Evolutionary conservation across 176 grass and related monocot species (phyloP), one percentile per base, ranked within the genome.

Genomic region (Zea luxurians): DNA sequence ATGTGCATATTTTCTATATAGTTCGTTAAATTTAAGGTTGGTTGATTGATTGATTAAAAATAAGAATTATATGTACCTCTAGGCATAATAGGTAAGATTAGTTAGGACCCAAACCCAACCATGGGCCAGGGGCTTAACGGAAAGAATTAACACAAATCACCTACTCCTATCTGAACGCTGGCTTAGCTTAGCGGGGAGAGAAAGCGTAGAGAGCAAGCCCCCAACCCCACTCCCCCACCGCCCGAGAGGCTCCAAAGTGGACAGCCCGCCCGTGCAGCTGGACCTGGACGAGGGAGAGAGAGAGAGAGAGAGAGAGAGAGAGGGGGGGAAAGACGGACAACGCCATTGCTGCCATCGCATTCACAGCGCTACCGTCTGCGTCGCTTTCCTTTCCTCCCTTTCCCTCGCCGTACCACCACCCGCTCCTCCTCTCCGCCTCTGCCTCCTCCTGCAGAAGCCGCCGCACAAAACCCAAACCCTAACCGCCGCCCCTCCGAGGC

Each of bases 391-490:
- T 9, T 20, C 20, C 20, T 47, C 11, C n/a, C 68, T 17, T 6
- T 13, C 34, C 42, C 35, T 60, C 58, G 34, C 79, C 59, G 66
- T 48, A 71, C 45, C 58, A 86, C 55, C 20, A 0, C 41, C 11
- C 10, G 65, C 70, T 2, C 62, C 44, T n/a, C 61, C 61, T 8
- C 52, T 10, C 77, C 42, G 7, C 21, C 75, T 72, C 83, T 62
- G 17, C 50, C 76, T 44, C 61, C 76, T 4, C 54, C 37, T 71
- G 18, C 13, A 17, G 10, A 35, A 61, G 53, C 75, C 59, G 71
- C 70, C 80, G 5, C 74, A 66, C 53, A 54, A 73, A 78, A 66
- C 71, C 86, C 76, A 77, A 90, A 87, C 84, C 77, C 81, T 75
- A 83, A n/a, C 38, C 43, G 65, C 68, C 46, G 10, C 62, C 68